Evolutionary conservation across 2,329 filamentous ascomycete species (phyloP), one percentile per base, ranked within the genome.

Genomic region (Lasiodiplodia sp.): DNA sequence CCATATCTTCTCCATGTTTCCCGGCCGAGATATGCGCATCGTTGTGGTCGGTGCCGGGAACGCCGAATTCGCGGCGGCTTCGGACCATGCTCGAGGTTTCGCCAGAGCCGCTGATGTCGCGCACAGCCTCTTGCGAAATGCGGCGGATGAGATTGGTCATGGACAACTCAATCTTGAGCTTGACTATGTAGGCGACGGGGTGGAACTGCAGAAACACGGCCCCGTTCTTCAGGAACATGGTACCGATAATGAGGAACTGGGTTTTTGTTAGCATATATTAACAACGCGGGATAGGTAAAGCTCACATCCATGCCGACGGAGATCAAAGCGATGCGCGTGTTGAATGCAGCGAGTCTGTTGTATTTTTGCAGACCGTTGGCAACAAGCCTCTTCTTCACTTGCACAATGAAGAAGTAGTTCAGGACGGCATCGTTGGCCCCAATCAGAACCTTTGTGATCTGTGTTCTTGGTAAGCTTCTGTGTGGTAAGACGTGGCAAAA

Each of bases 111-210:
- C 25, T 28, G 56, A 44, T 38, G 12, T 60, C 56, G 38, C 34
- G 56, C 37, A 60, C 56, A 3, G 56, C 56, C 44, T 65, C 62
- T 21, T 65, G 25, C 10, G 62, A 52, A 23, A 65, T 65, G 47
- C 47, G 62, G 2, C 77, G 77, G 67, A 83, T 80, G 10, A 83
- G 76, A 2, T 78, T 77, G 5, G 81, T 79, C 80, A 83, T 82
- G 69, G 76, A 77, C 77, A 83, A 79, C 73, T 83, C 81, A 67
- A 82, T 82, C 71, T 83, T 81, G 67, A 83, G 78, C 69, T 79
- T 82, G 55, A 83, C 79, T 58, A 81, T 80, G 72, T 82, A 82
- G 11, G 77, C 78, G 14, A 82, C 75, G 0, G 80, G 80, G 67
- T 82, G 79, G 73, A 82, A 81, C 70, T 81, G 79, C 56, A 81